Base-by-base conservation (phyloP, 192 early-diverging fungal species). In the Dimargaris xerosporica region DNA sequence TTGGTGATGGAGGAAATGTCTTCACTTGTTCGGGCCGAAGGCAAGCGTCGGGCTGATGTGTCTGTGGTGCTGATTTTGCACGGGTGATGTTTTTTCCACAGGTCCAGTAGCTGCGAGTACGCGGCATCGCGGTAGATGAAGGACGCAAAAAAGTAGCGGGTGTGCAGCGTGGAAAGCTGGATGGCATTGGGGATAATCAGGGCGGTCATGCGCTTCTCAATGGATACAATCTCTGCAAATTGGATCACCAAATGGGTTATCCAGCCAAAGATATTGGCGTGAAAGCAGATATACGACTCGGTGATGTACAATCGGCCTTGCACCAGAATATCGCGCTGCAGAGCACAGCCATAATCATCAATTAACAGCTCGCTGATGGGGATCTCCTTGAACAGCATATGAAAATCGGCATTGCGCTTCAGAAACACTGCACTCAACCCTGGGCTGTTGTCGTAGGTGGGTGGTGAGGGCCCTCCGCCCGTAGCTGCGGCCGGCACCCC, bases 251-350 rank as follows among this genome's bases (percentile, higher is more conserved):
- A 64, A 64, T 78, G 87, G 5, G 87, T 89, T 3, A 88, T 84
- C 83, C 90, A 91, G 41, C 91, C 91, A 77, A 94, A 90, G 63
- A 94, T 90, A 64, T 90, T 90, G 44, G 86, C 83, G 72, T 90
- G 82, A 69, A 94, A 94, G 68, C 85, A 88, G 44, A 91, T 69
- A 69, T 85, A 73, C 66, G 79, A 83, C 62, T 89, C 80, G 3
- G 90, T 91, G 67, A 90, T 73, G 66, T 90, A 92, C 52, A 94
- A 66, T 44, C 86, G 75, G 12, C 91, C 91, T 53, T 94, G 91
- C 19, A 88, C 80, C 5, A 94, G 73, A 45, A 94, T 91, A 52
- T 94, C 91, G 53, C 89, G 87, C 72, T 94, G 90, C 54, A 90
- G 70, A 2, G 91, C 91, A 59, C 91, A 94, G 0, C 83, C 80